Percentiles rank a stretch among this genome's conserved stretches.
Conservation (phyloP, 177 flowering plant species). For the Vitis hybrid region DNA sequence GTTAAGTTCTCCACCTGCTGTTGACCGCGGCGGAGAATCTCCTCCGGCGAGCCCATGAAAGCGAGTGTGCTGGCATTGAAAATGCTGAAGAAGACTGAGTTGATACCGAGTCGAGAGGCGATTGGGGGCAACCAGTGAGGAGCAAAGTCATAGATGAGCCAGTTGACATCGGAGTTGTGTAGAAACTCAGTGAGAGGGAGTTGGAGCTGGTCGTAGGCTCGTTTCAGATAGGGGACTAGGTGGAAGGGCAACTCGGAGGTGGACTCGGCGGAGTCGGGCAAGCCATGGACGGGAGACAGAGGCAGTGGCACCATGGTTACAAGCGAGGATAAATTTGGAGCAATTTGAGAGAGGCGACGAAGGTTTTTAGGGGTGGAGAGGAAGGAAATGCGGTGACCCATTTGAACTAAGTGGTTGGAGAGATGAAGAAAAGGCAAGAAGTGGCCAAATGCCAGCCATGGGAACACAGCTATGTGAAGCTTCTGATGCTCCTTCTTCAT, state of each 20-base stretch:
- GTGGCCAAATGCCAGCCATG: too few relatives aligned
- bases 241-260: conserved; percentile 1
- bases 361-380: conserved; percentile 15
- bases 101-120: conserved; percentile 4
- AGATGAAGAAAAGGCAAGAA: conserved; percentile 2
- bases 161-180: not conserved
- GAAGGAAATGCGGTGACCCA: conserved; percentile 13
- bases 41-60: not conserved
- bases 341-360: conserved; percentile 8
- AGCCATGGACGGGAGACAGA: conserved; percentile 1
- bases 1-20: conserved; percentile 3
- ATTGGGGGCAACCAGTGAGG: not conserved
- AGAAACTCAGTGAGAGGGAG: too few relatives aligned
- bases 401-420: conserved; percentile 8
- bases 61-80: not conserved
- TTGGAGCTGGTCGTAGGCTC: too few relatives aligned
- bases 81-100: not conserved
- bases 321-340: not conserved
- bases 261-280: conserved; percentile 5
- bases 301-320: conserved; percentile 8
- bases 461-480: not conserved
- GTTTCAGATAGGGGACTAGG: too few relatives aligned
- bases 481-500: too few relatives aligned
- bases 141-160: not conserved
- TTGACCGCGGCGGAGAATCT: not conserved